These are phyloP conservation scores for Salicornia ramosissima DNA, from an alignment of 148 eudicot genomes.

Conservation along the genomic window DNA sequence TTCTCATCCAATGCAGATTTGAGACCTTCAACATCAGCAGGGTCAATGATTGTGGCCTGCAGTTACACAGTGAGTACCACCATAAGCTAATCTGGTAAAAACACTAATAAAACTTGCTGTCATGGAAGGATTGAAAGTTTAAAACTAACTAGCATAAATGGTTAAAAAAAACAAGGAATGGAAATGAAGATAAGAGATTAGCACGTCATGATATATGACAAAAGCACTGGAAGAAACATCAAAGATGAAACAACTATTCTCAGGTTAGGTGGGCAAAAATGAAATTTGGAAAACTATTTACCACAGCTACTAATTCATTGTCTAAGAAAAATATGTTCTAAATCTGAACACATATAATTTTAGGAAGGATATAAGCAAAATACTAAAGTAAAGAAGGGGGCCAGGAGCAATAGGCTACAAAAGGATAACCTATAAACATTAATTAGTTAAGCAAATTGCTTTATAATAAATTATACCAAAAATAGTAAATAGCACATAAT, in stretches of 20 bases:
- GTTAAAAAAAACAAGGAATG: neutral
- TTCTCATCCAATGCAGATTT: slow-evolving; percentile 60
- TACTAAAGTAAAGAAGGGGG: no score
- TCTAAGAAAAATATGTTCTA: no score
- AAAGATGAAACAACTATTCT: neutral
- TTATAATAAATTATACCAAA: neutral
- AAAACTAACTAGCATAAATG: neutral
- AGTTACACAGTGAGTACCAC: neutral
- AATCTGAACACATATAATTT: no score
- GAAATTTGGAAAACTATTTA: no score
- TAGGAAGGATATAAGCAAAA: no score
- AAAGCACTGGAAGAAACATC: no score
- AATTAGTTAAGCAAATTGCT: no score
- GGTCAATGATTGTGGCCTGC: slow-evolving; percentile 88
- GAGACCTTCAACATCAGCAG: slow-evolving; percentile 71
- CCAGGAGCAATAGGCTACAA: no score
- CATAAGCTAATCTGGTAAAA: neutral
- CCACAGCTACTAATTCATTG: no score
- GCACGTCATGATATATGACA: no score
- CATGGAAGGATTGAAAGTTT: neutral
- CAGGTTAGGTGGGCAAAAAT: neutral
- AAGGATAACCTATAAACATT: no score
- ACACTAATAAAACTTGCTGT: neutral
- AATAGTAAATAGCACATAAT: neutral
- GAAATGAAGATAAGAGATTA: no score